Evolutionary conservation across 2,329 filamentous ascomycete species (phyloP), one percentile per base, ranked within the genome.

Genomic region (Bisporella sp.): DNA sequence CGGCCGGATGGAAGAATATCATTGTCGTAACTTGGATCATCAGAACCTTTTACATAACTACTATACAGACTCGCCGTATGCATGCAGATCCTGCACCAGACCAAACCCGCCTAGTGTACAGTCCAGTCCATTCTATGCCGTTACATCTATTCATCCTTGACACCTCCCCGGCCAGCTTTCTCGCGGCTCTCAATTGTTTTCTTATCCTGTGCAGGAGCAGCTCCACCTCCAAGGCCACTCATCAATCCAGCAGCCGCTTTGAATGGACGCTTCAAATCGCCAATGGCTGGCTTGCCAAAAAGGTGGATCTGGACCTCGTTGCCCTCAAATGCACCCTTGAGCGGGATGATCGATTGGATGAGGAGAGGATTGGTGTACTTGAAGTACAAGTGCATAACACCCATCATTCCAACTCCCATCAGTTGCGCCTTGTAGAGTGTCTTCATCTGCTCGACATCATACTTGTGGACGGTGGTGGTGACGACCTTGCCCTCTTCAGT

Each of bases 311-410:
- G 96, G 77, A 93, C 81, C 63, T 96, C 77, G 78, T 96, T 97
- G 74, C 85, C 80, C 78, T 99, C 93, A 71, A 99, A 81, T 43
- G 90, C 92, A 68, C 87, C 81, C 85, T 99, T 99, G 71, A 97
- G 78, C 33, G 93, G 93, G 67, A 99, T 93, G 75, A 99, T 96
- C 70, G 87, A 95, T 82, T 99, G 93, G 75, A 99, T 96, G 65
- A 96, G 77, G 47, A 99, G 87, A 41, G 93, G 93, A 83, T 97
- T 99, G 75, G 91, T 97, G 85, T 97, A 99, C 72, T 96, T 91
- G 79, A 99, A 87, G 84, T 97, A 99, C 55, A 99, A 60, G 76
- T 99, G 93, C 92, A 99, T 97, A 66, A 96, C 88, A 55, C 73
- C 83, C 92, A 99, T 97, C 91, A 99, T 99, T 70, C 81, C 91